These are phyloP conservation scores for Saccharomyces jurei DNA, from an alignment of 805 yeast species.

Conservation along the genomic window DNA sequence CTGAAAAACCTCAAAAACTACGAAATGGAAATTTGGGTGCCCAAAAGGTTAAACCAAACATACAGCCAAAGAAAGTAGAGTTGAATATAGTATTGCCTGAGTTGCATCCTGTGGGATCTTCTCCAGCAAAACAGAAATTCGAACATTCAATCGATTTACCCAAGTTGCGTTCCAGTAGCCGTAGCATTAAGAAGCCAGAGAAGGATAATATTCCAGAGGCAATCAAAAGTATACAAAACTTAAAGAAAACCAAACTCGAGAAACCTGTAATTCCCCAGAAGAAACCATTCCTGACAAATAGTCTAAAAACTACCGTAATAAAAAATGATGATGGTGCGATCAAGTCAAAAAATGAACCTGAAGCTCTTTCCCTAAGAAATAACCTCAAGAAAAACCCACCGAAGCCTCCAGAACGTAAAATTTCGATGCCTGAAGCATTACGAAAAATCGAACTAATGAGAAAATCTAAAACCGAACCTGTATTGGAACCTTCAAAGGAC, in stretches of 20 bases:
- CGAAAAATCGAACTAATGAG: constrained; percentile 15
- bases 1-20: constrained; percentile 1
- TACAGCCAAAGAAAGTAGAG: constrained; percentile 11
- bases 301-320: background rate
- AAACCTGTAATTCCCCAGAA: background rate
- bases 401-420: constrained; percentile 19
- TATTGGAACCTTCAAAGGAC: background rate
- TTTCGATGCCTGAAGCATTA: constrained; percentile 25
- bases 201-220: background rate
- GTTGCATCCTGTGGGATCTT: constrained; percentile 11
- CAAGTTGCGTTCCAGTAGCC: background rate
- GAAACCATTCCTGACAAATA: background rate
- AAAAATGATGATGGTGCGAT: background rate
- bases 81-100: constrained; percentile 8
- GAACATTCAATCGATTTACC: background rate
- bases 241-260: background rate
- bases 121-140: background rate
- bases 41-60: constrained; percentile 8
- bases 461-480: background rate
- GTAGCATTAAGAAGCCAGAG: background rate
- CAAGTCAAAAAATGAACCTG: background rate
- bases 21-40: constrained; percentile 4
- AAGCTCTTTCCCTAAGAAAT: background rate
- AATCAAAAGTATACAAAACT: background rate
- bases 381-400: constrained; percentile 9